A percentile compares a stretch with the other conserved stretches of the same genome.
Evolutionary conservation across 176 grass and related monocot species (phyloP).

Genomic region (Musa acuminata): DNA sequence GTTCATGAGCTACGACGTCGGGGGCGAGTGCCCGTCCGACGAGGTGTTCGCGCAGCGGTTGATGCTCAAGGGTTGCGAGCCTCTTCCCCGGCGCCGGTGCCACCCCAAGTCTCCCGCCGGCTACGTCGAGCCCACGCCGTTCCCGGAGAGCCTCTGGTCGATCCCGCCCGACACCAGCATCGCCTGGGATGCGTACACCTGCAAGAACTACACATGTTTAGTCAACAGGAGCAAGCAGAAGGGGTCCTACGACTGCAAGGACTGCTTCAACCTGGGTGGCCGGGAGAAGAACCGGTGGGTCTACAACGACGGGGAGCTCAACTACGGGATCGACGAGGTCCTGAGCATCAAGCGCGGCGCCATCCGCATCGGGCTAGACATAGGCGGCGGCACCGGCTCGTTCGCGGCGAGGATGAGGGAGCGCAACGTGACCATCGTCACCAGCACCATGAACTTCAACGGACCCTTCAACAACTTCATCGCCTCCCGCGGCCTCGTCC

Average conservation of each 20-base stretch:
- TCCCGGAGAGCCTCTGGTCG: constrained; percentile 39
- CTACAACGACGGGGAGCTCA: constrained; percentile 18
- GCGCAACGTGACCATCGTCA: constrained; percentile 41
- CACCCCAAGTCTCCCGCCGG: constrained; percentile 35
- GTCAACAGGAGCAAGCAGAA: constrained; percentile 18
- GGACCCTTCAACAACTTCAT: constrained; percentile 54
- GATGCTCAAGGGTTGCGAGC: constrained; percentile 71
- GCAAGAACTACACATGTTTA: constrained; percentile 47
- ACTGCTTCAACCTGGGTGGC: constrained; percentile 40
- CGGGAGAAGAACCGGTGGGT: constrained; percentile 41
- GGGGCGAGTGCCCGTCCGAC: constrained; percentile 51
- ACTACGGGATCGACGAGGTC: constrained; percentile 42
- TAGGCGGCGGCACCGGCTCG: constrained; percentile 32
- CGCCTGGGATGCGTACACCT: constrained; percentile 40
- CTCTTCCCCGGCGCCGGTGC: constrained; percentile 68
- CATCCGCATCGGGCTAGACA: constrained; percentile 43
- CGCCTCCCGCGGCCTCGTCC: constrained; percentile 38
- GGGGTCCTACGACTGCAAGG: constrained; percentile 46
- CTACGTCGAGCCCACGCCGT: constrained; percentile 26
- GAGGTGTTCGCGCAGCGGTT: constrained; percentile 41
- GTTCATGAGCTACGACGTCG: constrained; percentile 42
- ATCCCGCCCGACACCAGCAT: constrained; percentile 41
- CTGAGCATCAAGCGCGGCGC: constrained; percentile 23
- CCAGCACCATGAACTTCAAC: constrained; percentile 42
- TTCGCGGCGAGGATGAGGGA: constrained; percentile 44